Evolutionary conservation across 345 rosid species (phyloP).

Genomic region (Bruguiera gymnorhiza): DNA sequence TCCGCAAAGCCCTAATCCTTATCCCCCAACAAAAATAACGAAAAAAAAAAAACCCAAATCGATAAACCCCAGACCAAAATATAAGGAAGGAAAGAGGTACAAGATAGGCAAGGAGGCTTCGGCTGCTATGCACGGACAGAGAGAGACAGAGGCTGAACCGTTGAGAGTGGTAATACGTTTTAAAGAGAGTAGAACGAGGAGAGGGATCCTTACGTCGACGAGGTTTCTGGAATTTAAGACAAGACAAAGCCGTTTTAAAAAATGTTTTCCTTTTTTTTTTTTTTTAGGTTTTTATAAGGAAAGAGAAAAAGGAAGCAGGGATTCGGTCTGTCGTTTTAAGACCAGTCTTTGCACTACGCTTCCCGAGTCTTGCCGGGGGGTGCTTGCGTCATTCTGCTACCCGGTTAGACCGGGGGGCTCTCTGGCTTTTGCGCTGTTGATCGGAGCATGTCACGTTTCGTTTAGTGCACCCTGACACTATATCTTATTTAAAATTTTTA

Average conservation of each 20-base stretch:
- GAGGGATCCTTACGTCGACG: slow-evolving; percentile 4
- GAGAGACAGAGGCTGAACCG: not conserved
- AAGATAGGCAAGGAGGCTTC: too few relatives aligned
- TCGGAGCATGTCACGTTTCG: too few relatives aligned
- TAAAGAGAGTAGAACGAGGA: not conserved
- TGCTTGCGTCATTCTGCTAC: too few relatives aligned
- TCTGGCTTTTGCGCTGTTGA: too few relatives aligned
- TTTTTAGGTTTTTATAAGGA: too few relatives aligned
- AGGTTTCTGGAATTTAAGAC: slow-evolving; percentile 25
- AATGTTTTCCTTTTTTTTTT: not conserved
- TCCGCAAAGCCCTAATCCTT: slow-evolving; percentile 11
- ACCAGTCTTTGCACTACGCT: too few relatives aligned
- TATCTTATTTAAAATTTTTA: too few relatives aligned
- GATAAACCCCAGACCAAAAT: slow-evolving; percentile 8
- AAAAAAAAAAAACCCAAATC: slow-evolving; percentile 13
- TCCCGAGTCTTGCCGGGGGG: too few relatives aligned
- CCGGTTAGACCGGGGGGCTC: too few relatives aligned
- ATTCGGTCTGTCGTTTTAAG: too few relatives aligned
- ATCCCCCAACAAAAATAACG: not conserved
- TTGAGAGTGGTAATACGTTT: not conserved
- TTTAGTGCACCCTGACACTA: too few relatives aligned
- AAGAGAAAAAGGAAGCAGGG: not conserved
- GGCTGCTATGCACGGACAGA: too few relatives aligned
- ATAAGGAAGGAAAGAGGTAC: not conserved
- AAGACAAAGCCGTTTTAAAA: not conserved